Conservation (phyloP, 352 stramenopile species). For the Globisporangium iwayamae region DNA sequence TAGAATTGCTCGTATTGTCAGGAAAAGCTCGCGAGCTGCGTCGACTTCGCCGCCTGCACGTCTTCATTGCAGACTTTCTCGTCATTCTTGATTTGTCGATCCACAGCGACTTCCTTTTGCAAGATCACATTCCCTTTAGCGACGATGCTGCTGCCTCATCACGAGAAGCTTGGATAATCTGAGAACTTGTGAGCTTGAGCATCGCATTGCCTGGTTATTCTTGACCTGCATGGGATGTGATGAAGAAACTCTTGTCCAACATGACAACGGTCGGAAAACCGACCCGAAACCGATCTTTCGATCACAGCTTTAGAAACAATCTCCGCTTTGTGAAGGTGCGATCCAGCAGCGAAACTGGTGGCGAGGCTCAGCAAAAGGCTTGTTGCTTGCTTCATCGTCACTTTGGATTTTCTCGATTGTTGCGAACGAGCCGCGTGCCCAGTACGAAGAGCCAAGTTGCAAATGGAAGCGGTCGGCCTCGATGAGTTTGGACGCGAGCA, state of each 20-base stretch:
- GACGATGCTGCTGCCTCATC: background rate
- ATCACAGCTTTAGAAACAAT: slow-evolving; percentile 12
- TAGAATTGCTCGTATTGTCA: background rate
- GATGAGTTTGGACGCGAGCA: slow-evolving; percentile 49
- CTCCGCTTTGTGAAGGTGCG: background rate
- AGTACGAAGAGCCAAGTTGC: background rate
- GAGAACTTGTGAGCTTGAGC: background rate
- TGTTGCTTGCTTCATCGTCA: slow-evolving; percentile 5
- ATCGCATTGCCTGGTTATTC: background rate
- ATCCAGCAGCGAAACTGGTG: background rate
- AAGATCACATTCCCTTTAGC: background rate
- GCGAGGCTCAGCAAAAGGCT: background rate
- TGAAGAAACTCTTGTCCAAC: no score
- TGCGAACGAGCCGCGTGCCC: background rate
- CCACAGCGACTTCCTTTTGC: background rate
- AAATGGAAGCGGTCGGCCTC: slow-evolving; percentile 28
- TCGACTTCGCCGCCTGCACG: background rate
- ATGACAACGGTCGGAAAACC: background rate
- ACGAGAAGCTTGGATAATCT: background rate
- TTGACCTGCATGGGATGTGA: background rate
- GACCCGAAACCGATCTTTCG: slow-evolving; percentile 1
- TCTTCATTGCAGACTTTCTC: background rate
- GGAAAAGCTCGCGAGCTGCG: background rate
- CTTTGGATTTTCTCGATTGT: slow-evolving; percentile 14
- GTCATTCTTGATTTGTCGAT: background rate